Conservation (phyloP, 202 grass and related monocot genomes). For the Bolboschoenoplectus hybrid region DNA sequence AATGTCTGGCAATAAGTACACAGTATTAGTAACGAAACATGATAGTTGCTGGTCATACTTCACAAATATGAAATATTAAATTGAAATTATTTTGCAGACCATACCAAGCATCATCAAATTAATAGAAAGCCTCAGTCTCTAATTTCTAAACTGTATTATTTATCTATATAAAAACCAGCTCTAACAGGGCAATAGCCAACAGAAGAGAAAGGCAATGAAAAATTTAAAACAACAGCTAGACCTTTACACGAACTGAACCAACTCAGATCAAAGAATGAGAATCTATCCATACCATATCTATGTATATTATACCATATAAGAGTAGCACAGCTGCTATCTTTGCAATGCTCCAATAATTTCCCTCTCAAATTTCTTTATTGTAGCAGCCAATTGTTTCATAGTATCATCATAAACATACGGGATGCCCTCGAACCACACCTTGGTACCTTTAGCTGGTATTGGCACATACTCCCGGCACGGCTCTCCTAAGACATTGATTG, state of each 20-base stretch:
- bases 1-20: not conserved
- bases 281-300: conserved; percentile 27
- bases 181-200: not conserved
- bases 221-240: not conserved
- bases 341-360: conserved; percentile 43
- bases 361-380: conserved; percentile 65
- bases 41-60: not conserved
- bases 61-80: conserved; percentile 5
- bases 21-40: not conserved
- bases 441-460: conserved; percentile 40
- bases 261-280: conserved; percentile 33
- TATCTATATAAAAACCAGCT: conserved; percentile 26
- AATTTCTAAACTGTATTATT: conserved; percentile 23
- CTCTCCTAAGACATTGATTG: conserved; percentile 76
- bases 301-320: conserved; percentile 19
- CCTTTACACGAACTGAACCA: conserved; percentile 30
- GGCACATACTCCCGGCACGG: conserved; percentile 57
- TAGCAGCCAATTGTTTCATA: conserved; percentile 52
- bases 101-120: conserved; percentile 1
- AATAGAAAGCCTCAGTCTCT: not conserved
- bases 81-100: not conserved
- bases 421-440: conserved; percentile 62
- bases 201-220: not conserved
- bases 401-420: conserved; percentile 73
- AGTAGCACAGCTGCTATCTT: conserved; percentile 41